Percentiles rank a stretch among this genome's conserved stretches.
Evolutionary conservation across 83 land plant genomes (phyloP).

Genomic region (Thuja plicata): DNA sequence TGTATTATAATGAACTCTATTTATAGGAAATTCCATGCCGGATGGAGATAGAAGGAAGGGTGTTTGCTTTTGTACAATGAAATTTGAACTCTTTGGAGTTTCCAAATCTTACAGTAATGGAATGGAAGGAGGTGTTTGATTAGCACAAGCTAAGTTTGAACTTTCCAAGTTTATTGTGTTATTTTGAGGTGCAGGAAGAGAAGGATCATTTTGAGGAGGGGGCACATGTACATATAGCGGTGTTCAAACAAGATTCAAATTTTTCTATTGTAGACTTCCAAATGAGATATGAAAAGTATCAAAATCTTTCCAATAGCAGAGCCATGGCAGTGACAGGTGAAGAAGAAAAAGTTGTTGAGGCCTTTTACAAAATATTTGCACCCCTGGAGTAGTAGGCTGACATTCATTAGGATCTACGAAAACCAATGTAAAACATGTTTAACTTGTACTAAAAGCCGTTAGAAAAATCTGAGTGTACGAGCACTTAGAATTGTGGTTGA

Average conservation of each 20-base stretch:
- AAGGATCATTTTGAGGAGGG: too few relatives aligned
- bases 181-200: not conserved
- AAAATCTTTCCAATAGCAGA: too few relatives aligned
- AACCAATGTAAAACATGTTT: too few relatives aligned
- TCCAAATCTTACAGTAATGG: not conserved
- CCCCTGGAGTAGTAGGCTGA: not conserved
- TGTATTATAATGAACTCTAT: not conserved
- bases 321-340: not conserved
- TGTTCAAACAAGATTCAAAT: not conserved
- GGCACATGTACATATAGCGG: too few relatives aligned
- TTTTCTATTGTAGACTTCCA: not conserved
- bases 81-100: not conserved
- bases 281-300: not conserved
- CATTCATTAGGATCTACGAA: too few relatives aligned
- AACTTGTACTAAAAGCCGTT: too few relatives aligned
- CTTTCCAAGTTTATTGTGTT: not conserved
- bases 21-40: not conserved
- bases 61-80: not conserved
- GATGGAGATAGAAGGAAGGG: not conserved
- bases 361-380: not conserved
- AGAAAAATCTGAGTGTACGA: too few relatives aligned
- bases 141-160: too few relatives aligned
- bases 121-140: not conserved
- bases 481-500: too few relatives aligned
- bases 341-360: not conserved